These are phyloP conservation scores for Cercospora berteroae DNA, from an alignment of 2,329 filamentous ascomycete species.

Conservation along the genomic window DNA sequence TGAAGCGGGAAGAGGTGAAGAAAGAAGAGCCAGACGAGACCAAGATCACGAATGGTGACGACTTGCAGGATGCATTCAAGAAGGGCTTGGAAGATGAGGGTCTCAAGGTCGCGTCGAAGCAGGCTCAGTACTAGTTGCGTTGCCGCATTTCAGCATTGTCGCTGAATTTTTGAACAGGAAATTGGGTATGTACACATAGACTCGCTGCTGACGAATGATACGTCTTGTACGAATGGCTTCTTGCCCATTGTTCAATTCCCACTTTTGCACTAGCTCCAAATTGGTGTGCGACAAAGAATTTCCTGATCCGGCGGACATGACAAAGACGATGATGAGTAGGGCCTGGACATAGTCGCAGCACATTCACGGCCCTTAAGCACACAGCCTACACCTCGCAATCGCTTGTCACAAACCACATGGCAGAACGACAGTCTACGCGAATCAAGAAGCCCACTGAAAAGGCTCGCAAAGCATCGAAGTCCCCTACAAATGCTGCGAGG, in stretches of 20 bases:
- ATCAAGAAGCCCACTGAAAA: neutral
- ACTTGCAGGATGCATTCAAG: slow-evolving; percentile 45
- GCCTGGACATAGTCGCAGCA: neutral
- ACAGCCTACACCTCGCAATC: neutral
- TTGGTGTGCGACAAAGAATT: neutral
- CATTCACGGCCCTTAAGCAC: neutral
- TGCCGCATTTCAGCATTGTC: neutral
- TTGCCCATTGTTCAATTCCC: neutral
- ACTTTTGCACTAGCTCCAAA: neutral
- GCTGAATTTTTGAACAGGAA: neutral
- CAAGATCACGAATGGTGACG: slow-evolving; percentile 21
- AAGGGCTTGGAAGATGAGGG: slow-evolving; percentile 44
- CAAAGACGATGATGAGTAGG: neutral
- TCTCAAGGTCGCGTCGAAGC: slow-evolving; percentile 38
- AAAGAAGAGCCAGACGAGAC: slow-evolving; percentile 15
- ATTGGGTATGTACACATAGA: slow-evolving; percentile 4
- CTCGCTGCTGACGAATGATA: neutral
- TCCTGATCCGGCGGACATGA: neutral
- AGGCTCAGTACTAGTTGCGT: slow-evolving; percentile 25
- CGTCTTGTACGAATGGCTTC: neutral
- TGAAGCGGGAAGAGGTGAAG: slow-evolving; percentile 30
- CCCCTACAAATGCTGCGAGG: neutral
- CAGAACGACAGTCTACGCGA: neutral
- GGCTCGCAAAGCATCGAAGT: neutral
- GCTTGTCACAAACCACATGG: neutral